These are phyloP conservation scores for Citrullus amarus DNA, from an alignment of 306 rosid species.

Conservation along the genomic window DNA sequence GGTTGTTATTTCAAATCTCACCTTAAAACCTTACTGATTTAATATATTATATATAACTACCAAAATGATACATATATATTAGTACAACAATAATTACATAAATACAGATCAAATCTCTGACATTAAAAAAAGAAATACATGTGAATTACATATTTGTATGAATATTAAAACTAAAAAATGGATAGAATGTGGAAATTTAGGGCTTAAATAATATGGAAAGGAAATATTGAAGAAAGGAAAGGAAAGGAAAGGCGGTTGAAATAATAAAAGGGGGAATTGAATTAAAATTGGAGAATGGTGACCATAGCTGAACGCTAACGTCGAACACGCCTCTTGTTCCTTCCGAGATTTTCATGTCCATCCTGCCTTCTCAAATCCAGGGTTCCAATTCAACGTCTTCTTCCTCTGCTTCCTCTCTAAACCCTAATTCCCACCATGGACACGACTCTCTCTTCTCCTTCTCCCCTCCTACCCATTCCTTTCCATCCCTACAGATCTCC, in stretches of 20 bases:
- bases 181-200: not conserved
- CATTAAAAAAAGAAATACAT: too few relatives aligned
- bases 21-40: too few relatives aligned
- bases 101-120: too few relatives aligned
- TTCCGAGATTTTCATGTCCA: constrained; percentile 83
- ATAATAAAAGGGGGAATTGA: not conserved
- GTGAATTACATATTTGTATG: too few relatives aligned
- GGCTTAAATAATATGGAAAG: not conserved
- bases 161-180: not conserved
- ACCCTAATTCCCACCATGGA: constrained; percentile 75
- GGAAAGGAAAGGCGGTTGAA: not conserved
- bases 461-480: constrained; percentile 9
- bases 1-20: too few relatives aligned
- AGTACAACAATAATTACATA: too few relatives aligned
- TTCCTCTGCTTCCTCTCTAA: constrained; percentile 20
- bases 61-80: too few relatives aligned
- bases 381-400: constrained; percentile 48
- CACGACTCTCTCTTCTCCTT: not conserved
- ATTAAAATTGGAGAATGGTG: not conserved
- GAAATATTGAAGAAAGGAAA: not conserved
- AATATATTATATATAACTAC: too few relatives aligned
- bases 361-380: constrained; percentile 77
- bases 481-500: constrained; percentile 58
- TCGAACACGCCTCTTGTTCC: constrained; percentile 2
- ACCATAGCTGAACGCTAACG: constrained; percentile 2